phyloP scores from a whole-genome alignment of 2,329 filamentous ascomycete genomes.

The Metarhizium humberi region DNA sequence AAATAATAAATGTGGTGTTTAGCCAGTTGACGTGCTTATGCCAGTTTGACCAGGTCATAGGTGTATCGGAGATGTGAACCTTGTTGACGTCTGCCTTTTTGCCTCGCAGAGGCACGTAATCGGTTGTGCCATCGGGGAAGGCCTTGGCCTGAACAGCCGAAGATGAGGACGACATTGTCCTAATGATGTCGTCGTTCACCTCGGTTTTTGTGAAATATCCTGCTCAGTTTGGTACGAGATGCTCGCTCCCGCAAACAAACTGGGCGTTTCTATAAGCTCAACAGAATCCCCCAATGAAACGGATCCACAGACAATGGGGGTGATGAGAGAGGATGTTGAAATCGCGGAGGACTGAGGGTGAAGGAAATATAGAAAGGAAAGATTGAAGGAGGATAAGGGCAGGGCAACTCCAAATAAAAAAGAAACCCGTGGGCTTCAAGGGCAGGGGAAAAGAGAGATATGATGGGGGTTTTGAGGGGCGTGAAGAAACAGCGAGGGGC shows the following conservation, averaged over 20 bases:
- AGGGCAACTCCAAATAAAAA: not conserved
- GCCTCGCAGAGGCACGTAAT: conserved; percentile 41
- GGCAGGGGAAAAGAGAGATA: not conserved
- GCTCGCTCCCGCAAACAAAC: not conserved
- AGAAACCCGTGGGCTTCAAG: not conserved
- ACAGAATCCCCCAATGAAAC: not conserved
- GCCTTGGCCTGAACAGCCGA: conserved; percentile 25
- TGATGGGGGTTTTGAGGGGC: conserved; percentile 1
- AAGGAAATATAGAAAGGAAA: not conserved
- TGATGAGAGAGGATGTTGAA: not conserved
- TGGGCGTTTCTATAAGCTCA: not conserved
- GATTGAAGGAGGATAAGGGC: not conserved
- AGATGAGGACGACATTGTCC: conserved; percentile 5
- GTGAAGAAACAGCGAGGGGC: not conserved
- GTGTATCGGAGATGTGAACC: conserved; percentile 75
- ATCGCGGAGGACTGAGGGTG: not conserved
- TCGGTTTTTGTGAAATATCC: not conserved
- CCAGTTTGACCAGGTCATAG: conserved; percentile 76
- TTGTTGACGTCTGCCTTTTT: conserved; percentile 51
- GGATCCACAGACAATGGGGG: not conserved
- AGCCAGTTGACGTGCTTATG: conserved; percentile 92
- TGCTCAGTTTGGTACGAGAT: not conserved
- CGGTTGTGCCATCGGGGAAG: conserved; percentile 44
- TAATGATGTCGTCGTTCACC: not conserved
- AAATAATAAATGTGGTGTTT: conserved; percentile 72